Evolutionary conservation across 371 early-diverging fungal genomes (phyloP), one percentile per base, ranked within the genome.

Genomic region (Dinochytrium kinnereticum): DNA sequence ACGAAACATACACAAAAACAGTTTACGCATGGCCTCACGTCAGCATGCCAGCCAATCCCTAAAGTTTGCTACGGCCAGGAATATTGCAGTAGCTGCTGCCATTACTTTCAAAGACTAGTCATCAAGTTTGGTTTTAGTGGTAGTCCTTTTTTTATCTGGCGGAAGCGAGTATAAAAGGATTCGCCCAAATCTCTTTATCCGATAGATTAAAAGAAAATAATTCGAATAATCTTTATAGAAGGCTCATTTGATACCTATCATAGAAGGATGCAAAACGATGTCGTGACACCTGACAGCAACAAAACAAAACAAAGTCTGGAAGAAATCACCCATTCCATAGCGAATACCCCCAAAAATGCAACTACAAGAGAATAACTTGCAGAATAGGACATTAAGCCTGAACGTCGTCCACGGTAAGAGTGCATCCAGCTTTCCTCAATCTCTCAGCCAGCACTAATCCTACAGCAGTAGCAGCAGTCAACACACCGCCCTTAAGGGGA

Each of bases 381-480:
- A 7, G 57, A 55, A 55, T 19, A 26, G 5, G 24, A 55, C 10
- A 55, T 17, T 30, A 26, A 55, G 15, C 17, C 36, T 61, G 36
- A 61, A 61, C 3, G 61, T 61, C 61, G 3, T 49, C 73, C 7
- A 90, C 89, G 31, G 87, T 81, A 71, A 93, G 84, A 28, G 84
- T 78, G 85, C 91, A 89, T 10, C 88, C 87, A 34, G 79, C 86
- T 53, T 76, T 75, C 44, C 83, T 82, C 67, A 93, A 80, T 26
- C 93, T 84, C n/a, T 86, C 77, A 7, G 92, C 76, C 50, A 93
- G 78, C 1, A 85, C 83, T 38, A 87, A 49, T 34, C 95, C 93
- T 86, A 92, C 89, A 2, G 91, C 89, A 49, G 86, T 84, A 1
- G 92, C 87, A 21, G 93, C 90, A 2, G 95, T 92, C 34, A 90